Evolutionary conservation across 2,329 filamentous ascomycete species (phyloP).

Genomic region (Xylariomycetidae sp.): DNA sequence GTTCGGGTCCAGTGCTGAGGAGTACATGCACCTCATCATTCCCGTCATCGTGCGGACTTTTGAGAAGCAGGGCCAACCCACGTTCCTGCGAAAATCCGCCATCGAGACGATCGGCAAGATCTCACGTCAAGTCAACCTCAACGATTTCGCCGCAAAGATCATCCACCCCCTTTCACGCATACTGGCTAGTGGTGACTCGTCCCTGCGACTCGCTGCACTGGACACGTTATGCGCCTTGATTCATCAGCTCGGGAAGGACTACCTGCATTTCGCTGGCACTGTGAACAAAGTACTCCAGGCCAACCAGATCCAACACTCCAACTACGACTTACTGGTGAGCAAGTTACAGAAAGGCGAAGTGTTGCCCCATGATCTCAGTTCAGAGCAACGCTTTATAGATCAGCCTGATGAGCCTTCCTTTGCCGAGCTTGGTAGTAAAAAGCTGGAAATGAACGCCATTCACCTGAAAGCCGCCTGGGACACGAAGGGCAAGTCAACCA

Average conservation of each 20-base stretch:
- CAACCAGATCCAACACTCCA: constrained; percentile 79
- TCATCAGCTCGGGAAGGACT: constrained; percentile 92
- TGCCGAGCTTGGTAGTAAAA: constrained; percentile 82
- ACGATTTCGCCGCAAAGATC: constrained; percentile 93
- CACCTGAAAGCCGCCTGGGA: constrained; percentile 98
- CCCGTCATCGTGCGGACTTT: constrained; percentile 93
- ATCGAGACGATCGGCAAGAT: constrained; percentile 95
- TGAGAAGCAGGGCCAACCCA: constrained; percentile 77
- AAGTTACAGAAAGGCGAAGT: constrained; percentile 94
- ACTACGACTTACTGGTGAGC: constrained; percentile 86
- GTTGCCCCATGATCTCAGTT: constrained; percentile 89
- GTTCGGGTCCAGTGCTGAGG: constrained; percentile 90
- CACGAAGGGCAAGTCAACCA: constrained; percentile 90
- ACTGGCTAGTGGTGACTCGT: constrained; percentile 64
- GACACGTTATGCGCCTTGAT: constrained; percentile 94
- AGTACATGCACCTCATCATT: constrained; percentile 99
- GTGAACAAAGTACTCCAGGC: constrained; percentile 80
- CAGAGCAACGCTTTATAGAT: constrained; percentile 73
- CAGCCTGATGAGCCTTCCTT: constrained; percentile 74
- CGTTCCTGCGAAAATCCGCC: constrained; percentile 73
- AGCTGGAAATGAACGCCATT: constrained; percentile 94
- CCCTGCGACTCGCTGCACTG: constrained; percentile 73
- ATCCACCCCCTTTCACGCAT: constrained; percentile 88
- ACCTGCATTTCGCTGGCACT: constrained; percentile 86
- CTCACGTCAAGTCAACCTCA: constrained; percentile 92